Conservation (phyloP, 352 stramenopile genomes). For the Phytophthora rubi region DNA sequence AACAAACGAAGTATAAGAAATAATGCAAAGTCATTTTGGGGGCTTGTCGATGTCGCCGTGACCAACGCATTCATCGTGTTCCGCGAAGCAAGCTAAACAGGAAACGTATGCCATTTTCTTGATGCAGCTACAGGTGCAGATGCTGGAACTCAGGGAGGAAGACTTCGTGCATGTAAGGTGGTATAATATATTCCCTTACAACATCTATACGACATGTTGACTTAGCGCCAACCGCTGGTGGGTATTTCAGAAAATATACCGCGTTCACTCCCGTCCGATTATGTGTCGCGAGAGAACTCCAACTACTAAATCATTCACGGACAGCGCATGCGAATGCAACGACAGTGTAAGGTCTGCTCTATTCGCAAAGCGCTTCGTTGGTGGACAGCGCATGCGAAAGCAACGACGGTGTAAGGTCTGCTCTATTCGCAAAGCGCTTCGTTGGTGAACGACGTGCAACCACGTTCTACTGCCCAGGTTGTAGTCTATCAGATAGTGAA, state of each 20-base stretch:
- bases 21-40: constrained; percentile 38
- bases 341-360: constrained; percentile 18
- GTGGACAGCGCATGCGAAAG: no score
- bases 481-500: constrained; percentile 11
- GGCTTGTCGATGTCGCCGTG: constrained; percentile 27
- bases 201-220: neutral
- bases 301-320: neutral
- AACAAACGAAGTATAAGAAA: neutral
- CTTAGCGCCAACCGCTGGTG: neutral
- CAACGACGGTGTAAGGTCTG: no score
- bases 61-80: constrained; percentile 29
- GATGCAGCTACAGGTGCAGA: constrained; percentile 10
- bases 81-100: neutral
- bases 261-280: neutral
- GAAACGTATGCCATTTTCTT: constrained; percentile 11
- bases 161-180: neutral
- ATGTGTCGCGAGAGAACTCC: neutral
- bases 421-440: no score
- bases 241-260: neutral
- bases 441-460: constrained; percentile 12
- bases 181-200: neutral
- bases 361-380: neutral
- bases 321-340: neutral
- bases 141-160: constrained; percentile 1
- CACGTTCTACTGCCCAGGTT: constrained; percentile 16